These are phyloP conservation scores for Didymella sp. DNA, from an alignment of 2,329 filamentous ascomycete species.

Conservation along the genomic window DNA sequence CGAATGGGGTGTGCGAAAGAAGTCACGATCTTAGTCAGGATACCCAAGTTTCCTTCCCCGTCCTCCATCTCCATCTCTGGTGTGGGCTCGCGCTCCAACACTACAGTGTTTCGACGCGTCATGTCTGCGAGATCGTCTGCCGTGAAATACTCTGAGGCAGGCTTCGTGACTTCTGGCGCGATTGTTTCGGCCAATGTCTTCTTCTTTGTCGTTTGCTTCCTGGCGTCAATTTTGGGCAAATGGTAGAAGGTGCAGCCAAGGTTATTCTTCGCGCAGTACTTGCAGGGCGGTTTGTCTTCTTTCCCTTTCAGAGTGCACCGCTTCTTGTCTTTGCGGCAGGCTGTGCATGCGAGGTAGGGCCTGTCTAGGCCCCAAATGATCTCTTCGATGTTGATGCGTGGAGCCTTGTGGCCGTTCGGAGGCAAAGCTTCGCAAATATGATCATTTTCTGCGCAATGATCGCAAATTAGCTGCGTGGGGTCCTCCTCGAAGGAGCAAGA, in stretches of 20 bases:
- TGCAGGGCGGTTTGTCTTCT: slow-evolving; percentile 43
- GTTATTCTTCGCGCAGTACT: slow-evolving; percentile 34
- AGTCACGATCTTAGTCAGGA: slow-evolving; percentile 45
- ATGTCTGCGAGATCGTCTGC: slow-evolving; percentile 28
- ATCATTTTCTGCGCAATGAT: slow-evolving; percentile 27
- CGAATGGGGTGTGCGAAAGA: slow-evolving; percentile 52
- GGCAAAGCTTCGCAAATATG: slow-evolving; percentile 26
- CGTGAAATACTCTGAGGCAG: slow-evolving; percentile 18
- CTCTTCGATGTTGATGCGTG: slow-evolving; percentile 30
- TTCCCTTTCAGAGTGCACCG: slow-evolving; percentile 44
- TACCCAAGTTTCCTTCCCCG: slow-evolving; percentile 32
- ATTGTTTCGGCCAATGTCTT: slow-evolving; percentile 1
- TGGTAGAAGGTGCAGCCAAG: slow-evolving; percentile 44
- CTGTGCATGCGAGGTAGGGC: slow-evolving; percentile 33
- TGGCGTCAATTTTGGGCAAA: slow-evolving; percentile 9
- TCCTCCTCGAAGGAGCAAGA: slow-evolving; percentile 34
- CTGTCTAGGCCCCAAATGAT: slow-evolving; percentile 29
- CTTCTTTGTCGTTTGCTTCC: slow-evolving; percentile 17
- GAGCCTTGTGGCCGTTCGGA: slow-evolving; percentile 25
- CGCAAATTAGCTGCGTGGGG: slow-evolving; percentile 26
- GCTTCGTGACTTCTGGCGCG: slow-evolving; percentile 11
- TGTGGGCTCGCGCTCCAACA: slow-evolving; percentile 24
- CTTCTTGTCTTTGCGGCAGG: slow-evolving; percentile 39
- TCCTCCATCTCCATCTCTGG: slow-evolving; percentile 41
- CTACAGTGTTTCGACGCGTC: slow-evolving; percentile 4